Evolutionary conservation across 31 red algal genomes (phyloP).

Genomic region (Asparagopsis taxiformis): DNA sequence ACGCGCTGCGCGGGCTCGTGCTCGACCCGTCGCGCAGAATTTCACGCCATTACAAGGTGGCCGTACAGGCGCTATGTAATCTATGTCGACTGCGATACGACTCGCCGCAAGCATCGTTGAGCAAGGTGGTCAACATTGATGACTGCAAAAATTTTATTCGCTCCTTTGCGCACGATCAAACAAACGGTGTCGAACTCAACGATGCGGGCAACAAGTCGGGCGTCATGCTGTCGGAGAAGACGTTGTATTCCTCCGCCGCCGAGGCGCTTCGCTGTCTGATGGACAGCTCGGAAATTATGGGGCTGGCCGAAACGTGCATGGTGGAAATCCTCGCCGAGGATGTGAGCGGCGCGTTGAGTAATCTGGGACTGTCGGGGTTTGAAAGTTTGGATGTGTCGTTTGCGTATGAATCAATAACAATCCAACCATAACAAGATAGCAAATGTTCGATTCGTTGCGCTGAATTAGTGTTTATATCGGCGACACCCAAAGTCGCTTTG

Average conservation of each 20-base stretch:
- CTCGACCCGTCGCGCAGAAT: conserved; percentile 42
- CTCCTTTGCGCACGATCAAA: conserved; percentile 28
- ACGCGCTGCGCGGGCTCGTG: conserved; percentile 37
- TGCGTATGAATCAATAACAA: too few relatives aligned
- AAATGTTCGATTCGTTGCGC: too few relatives aligned
- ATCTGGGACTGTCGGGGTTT: too few relatives aligned
- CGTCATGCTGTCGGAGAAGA: conserved; percentile 37
- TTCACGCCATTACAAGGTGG: conserved; percentile 19
- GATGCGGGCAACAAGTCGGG: conserved; percentile 3
- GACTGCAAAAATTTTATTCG: conserved; percentile 29
- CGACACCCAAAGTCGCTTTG: too few relatives aligned
- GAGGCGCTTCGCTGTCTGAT: conserved; percentile 25
- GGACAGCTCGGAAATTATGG: conserved; percentile 36
- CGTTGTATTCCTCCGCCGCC: conserved; percentile 23
- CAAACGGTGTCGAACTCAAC: conserved; percentile 16
- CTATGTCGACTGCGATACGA: conserved; percentile 34
- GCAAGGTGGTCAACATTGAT: conserved; percentile 2
- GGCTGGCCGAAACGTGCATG: conserved; percentile 50
- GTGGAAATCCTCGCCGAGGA: conserved; percentile 48
- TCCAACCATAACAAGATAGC: too few relatives aligned
- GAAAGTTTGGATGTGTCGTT: too few relatives aligned
- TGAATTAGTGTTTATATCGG: too few relatives aligned
- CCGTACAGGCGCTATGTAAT: conserved; percentile 12
- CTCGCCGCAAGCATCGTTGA: background rate
- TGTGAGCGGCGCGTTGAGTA: conserved; percentile 9